Base-by-base conservation (phyloP, 768 basidiomycete genomes). In the Tricholoma terreum region DNA sequence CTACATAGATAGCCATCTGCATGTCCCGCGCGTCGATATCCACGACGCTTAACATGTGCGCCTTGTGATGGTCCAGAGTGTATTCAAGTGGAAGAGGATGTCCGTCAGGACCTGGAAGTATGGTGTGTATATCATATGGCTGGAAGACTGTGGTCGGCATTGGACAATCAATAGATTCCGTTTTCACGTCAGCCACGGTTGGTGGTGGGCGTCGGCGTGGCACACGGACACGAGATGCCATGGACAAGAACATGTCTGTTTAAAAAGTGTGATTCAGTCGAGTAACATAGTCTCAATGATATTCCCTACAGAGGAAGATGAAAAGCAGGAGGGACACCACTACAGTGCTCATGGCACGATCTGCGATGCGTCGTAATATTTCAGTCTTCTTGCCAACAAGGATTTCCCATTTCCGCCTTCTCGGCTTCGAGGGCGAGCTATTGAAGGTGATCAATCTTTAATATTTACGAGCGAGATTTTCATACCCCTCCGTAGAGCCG, bases 21-120 rank as follows among this genome's bases (percentile, higher is more conserved):
- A 61, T 58, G 50, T 68, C 67, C 34, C 56, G 58, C 11, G 40
- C 60, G 33, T 63, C 67, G 36, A 66, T 59, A 15, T 65, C 65
- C 2, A 63, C 51, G 19, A 66, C 24, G 34, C 60, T 59, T 15
- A 68, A 27, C 15, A 27, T 52, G 50, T 68, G 65, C 1, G 60
- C 33, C 15, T 61, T 62, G n/a, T 30, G 31, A 50, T 48, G 52
- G 55, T 66, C 55, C 12, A 66, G 46, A 7, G 56, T 65, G 51
- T 68, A 68, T 42, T 63, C 58, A 35, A 66, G 36, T n/a, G 67
- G 65, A 6, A 58, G 34, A 6, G 61, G 57, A 22, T 58, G 46
- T 12, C 58, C 63, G 27, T 64, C 60, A 1, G 58, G 21, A 10
- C 62, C 66, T 9, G 63, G 63, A 21, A 56, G 24, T 52, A 65